Evolutionary conservation across 1,284 basidiomycete genomes (phyloP).

Genomic region (Sporisorium graminicola): DNA sequence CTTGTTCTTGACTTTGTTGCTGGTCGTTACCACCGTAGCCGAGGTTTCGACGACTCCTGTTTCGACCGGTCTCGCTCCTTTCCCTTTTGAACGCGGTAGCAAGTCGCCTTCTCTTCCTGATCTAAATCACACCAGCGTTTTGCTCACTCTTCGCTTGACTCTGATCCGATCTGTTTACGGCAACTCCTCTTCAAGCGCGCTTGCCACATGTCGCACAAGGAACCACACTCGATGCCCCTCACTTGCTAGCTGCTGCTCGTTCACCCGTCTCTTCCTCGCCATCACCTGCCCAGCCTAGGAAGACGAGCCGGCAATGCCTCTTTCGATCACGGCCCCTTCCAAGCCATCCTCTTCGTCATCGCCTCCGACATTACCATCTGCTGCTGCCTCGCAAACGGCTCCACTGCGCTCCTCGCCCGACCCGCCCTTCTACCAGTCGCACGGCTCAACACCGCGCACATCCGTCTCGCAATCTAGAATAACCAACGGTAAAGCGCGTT

Average conservation of each 20-base stretch:
- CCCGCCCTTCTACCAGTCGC: constrained; percentile 37
- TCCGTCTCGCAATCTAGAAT: constrained; percentile 26
- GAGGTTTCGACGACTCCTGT: constrained; percentile 11
- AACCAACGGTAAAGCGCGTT: constrained; percentile 20
- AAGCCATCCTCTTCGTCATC: constrained; percentile 8
- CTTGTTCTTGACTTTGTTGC: not conserved
- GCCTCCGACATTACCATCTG: not conserved
- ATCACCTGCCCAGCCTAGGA: not conserved
- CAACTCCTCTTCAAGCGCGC: constrained; percentile 9
- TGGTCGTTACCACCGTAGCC: too few relatives aligned
- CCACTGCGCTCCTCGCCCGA: constrained; percentile 29
- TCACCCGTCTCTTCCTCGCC: constrained; percentile 6
- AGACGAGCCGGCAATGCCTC: constrained; percentile 23
- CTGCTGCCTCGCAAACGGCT: constrained; percentile 11
- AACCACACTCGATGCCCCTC: not conserved
- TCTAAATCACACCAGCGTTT: not conserved
- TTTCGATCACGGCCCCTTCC: constrained; percentile 13
- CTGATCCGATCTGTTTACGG: not conserved
- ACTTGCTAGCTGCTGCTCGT: not conserved
- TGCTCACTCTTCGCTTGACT: constrained; percentile 8
- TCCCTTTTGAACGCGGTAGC: not conserved
- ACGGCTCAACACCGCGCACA: constrained; percentile 32
- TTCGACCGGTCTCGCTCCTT: not conserved
- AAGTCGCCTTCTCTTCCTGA: not conserved
- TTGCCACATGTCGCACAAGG: not conserved